Evolutionary conservation across 768 basidiomycete species (phyloP).

Genomic region (Lactifluus piperatus): DNA sequence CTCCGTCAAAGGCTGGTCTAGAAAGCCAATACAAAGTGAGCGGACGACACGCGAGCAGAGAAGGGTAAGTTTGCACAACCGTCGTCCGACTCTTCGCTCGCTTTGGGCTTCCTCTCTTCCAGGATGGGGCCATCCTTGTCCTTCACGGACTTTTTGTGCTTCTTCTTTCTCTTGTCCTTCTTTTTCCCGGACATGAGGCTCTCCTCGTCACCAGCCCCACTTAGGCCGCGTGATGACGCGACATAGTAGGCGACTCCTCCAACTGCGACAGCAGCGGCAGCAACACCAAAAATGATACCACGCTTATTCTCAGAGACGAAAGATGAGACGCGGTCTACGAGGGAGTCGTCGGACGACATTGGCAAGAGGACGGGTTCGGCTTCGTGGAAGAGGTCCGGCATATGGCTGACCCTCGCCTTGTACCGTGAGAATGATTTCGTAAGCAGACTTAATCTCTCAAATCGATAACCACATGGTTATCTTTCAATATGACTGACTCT

Average conservation of each 20-base stretch:
- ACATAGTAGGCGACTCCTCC: conserved; percentile 74
- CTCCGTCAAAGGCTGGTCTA: conserved; percentile 37
- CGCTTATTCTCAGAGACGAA: conserved; percentile 75
- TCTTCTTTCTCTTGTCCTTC: conserved; percentile 44
- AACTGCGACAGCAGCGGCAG: conserved; percentile 59
- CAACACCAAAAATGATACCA: conserved; percentile 62
- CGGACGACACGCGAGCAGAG: conserved; percentile 7
- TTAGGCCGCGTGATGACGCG: conserved; percentile 40
- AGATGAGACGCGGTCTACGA: conserved; percentile 56
- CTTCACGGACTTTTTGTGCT: conserved; percentile 39
- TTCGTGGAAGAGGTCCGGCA: neutral
- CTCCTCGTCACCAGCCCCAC: conserved; percentile 21
- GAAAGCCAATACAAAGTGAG: conserved; percentile 24
- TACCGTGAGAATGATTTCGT: conserved; percentile 6
- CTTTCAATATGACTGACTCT: conserved; percentile 7
- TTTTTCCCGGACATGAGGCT: conserved; percentile 31
- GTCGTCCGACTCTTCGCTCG: conserved; percentile 26
- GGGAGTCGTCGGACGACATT: conserved; percentile 28
- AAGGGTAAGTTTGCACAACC: conserved; percentile 5
- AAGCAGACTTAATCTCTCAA: neutral
- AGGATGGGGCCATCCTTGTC: conserved; percentile 66
- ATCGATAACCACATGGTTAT: conserved; percentile 11
- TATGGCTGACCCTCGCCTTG: neutral
- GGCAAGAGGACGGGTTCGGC: neutral
- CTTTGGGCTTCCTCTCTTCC: conserved; percentile 56